phyloP scores from a whole-genome alignment of 2,329 filamentous ascomycete genomes.

The Neoascochyta sp. region DNA sequence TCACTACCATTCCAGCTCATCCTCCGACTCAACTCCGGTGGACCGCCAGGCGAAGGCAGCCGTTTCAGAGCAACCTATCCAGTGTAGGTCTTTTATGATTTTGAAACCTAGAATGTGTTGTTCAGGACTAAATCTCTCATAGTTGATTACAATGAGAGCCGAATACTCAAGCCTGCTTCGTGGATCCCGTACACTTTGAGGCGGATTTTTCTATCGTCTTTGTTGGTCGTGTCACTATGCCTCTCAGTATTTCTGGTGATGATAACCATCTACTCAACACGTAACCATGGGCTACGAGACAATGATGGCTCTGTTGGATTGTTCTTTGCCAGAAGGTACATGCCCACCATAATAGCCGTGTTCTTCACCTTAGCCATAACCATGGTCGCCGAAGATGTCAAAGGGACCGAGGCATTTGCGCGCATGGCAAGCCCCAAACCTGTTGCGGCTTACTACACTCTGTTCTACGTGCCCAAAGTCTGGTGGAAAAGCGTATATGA shows the following conservation, averaged over 20 bases:
- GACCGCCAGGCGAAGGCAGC: too few species aligned
- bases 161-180: too few species aligned
- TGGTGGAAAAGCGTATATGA: conserved; percentile 3
- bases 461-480: conserved; percentile 1
- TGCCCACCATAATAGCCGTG: conserved; percentile 11
- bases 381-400: conserved; percentile 10
- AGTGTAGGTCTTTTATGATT: too few species aligned
- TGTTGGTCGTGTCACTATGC: background rate
- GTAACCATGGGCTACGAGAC: background rate
- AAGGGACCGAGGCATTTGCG: conserved; percentile 13
- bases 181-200: too few species aligned
- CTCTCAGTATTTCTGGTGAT: background rate
- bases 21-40: too few species aligned
- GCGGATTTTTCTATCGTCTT: conserved; percentile 1
- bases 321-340: conserved; percentile 5
- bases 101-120: too few species aligned
- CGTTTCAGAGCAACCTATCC: too few species aligned
- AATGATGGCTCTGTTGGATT: background rate
- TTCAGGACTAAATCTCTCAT: too few species aligned
- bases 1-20: too few species aligned
- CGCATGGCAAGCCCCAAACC: conserved; percentile 3
- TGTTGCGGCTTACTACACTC: background rate
- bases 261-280: conserved; percentile 1
- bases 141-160: too few species aligned
- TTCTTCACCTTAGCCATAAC: conserved; percentile 8